phyloP scores from a whole-genome alignment of 2,329 filamentous ascomycete genomes.

The Cryphonectria carpinicola region DNA sequence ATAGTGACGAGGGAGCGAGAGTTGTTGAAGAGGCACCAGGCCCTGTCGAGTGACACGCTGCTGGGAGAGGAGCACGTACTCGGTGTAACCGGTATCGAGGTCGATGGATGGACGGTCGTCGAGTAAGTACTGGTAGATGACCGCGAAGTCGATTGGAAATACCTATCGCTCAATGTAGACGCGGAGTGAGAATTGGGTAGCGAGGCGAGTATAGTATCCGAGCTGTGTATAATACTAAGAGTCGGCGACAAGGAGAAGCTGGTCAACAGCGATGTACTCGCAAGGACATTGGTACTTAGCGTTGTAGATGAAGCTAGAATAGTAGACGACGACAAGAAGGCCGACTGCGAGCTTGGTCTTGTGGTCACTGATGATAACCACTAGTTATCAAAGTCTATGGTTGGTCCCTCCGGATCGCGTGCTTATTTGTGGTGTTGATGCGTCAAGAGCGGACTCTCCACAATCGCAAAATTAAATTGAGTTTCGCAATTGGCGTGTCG shows the following conservation, averaged over 20 bases:
- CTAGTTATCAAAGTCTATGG: background rate
- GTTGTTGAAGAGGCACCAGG: background rate
- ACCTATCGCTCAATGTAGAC: background rate
- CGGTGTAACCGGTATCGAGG: background rate
- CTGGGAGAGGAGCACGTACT: background rate
- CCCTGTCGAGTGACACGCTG: background rate
- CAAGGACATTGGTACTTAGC: background rate
- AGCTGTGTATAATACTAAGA: background rate
- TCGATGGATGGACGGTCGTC: background rate
- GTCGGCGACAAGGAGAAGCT: background rate
- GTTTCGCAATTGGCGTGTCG: background rate
- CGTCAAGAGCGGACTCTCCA: background rate
- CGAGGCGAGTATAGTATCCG: background rate
- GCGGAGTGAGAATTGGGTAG: background rate
- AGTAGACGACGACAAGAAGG: background rate
- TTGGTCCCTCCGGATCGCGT: background rate
- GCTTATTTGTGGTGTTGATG: background rate
- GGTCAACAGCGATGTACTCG: background rate
- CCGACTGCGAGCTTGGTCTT: background rate
- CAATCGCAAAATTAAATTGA: background rate
- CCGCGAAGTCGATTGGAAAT: background rate
- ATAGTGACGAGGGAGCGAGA: background rate
- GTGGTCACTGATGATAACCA: background rate
- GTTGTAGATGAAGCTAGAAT: background rate
- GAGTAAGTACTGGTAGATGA: background rate